Evolutionary conservation across 2,329 filamentous ascomycete genomes (phyloP), one percentile per base, ranked within the genome.

Genomic region (Orbilia blumenaviensis): DNA sequence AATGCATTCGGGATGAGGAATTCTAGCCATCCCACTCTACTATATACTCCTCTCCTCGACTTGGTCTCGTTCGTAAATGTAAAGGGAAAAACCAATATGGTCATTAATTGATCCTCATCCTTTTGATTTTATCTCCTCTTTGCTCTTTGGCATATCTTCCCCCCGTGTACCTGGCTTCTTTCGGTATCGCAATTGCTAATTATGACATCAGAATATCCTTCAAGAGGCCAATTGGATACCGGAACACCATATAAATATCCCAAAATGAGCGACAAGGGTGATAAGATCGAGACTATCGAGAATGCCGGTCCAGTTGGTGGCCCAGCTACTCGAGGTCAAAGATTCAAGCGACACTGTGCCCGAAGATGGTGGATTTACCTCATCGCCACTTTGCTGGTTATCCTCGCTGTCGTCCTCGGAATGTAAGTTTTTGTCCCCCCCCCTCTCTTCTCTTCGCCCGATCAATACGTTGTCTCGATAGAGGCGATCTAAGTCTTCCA

Each of bases 331-430:
- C 72, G 64, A 21, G 66, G 82, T 78, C 82, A 83, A 73, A 81
- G 81, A 29, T 83, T 83, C 78, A 82, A 83, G 66, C 83, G 84
- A 52, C 87, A 88, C 80, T 86, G 85, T 81, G 85, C 82, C 80
- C 85, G 83, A 78, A 89, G 86, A 79, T 90, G 89, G 89, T 90
- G 89, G 88, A 79, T 85, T 77, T 85, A 89, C 79, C 81, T 89
- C 72, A 83, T 90, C 71, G 81, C 84, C 14, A 81, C 88, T 61
- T 80, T 86, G 68, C 78, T 85, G 75, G 82, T 88, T 48, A 81
- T 86, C 46, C 84, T 88, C 34, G 82, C 91, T 12, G 83, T 89
- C 38, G 85, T 91, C 16, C 84, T 87, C 41, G 83, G 89, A 41
- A 82, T 90, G 89, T 90, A 84, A 86, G 88, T 86, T 50, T 38